Evolutionary conservation across 2,329 filamentous ascomycete species (phyloP).

Genomic region (Trichophyton rubrum): DNA sequence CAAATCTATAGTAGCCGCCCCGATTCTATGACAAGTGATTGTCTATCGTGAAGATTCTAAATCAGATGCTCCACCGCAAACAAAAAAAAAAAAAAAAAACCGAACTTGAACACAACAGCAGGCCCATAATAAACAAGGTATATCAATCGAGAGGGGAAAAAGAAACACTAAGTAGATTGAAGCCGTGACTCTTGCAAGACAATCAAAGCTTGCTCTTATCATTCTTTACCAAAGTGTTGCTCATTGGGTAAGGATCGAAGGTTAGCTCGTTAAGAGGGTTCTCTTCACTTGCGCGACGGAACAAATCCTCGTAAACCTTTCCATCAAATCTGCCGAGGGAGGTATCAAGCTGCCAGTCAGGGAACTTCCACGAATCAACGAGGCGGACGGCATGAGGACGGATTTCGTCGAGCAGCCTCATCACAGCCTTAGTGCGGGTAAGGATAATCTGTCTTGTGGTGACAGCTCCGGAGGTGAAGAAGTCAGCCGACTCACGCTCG

Average conservation of each 20-base stretch:
- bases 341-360: constrained; percentile 65
- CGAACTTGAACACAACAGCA: background rate
- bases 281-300: constrained; percentile 55
- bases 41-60: background rate
- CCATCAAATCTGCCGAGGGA: constrained; percentile 58
- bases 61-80: background rate
- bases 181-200: background rate
- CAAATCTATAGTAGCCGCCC: background rate
- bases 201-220: constrained; percentile 29
- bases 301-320: constrained; percentile 67
- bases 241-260: constrained; percentile 60
- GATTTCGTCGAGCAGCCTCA: constrained; percentile 58
- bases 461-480: constrained; percentile 57
- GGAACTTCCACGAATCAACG: constrained; percentile 64
- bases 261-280: constrained; percentile 62
- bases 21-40: background rate
- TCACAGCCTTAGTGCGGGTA: constrained; percentile 53
- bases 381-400: constrained; percentile 59
- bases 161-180: background rate
- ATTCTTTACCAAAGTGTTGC: constrained; percentile 48
- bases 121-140: background rate
- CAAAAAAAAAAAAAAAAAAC: background rate
- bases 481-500: constrained; percentile 57
- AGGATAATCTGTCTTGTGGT: constrained; percentile 62
- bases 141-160: background rate